Evolutionary conservation across 2,329 filamentous ascomycete species (phyloP), one percentile per base, ranked within the genome.

Genomic region (Cladosporium sp.): DNA sequence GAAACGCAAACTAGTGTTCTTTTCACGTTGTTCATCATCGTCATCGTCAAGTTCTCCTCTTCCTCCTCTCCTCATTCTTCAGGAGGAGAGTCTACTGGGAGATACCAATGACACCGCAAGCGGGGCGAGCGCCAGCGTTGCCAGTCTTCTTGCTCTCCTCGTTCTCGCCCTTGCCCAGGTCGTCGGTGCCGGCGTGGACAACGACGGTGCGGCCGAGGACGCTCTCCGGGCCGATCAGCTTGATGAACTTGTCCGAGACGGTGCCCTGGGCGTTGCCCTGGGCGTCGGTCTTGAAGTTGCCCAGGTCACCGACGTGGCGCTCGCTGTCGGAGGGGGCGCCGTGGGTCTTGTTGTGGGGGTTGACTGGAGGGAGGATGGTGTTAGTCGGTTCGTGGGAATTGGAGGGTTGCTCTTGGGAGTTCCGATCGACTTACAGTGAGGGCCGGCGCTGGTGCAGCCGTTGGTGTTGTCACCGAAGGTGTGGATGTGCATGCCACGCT

Each of bases 401-500:
- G 26, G 16, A 28, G 52, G 6, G 50, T 23, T 26, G 50, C 14
- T n/a, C 49, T 52, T 29, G 52, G 33, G 3, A 18, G 11, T 18
- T 29, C 26, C 21, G 5, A 14, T 53, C 50, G 28, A 83, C 91
- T 79, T 85, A 96, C 93, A 99, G 86, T 99, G 95, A 82, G 95
- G 94, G 64, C 95, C 95, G 72, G 95, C 95, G 72, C 91, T 96
- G 72, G 94, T 98, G 91, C 95, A 99, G 81, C 95, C 95, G 84
- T 99, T 99, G 86, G 95, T 98, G 88, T 98, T 98, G 88, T 98
- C 95, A 80, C 95, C 95, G 78, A 97, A 99, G 81, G 95, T 92
- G 86, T 99, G 95, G 78, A 99, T 89, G 87, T 99, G 95, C 87
- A 98, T 93, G 82, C 92, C 95, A 83, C 95, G 94, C 89, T 96